Base-by-base conservation (phyloP, 2,329 filamentous ascomycete species). In the Didymella arachidicola region DNA sequence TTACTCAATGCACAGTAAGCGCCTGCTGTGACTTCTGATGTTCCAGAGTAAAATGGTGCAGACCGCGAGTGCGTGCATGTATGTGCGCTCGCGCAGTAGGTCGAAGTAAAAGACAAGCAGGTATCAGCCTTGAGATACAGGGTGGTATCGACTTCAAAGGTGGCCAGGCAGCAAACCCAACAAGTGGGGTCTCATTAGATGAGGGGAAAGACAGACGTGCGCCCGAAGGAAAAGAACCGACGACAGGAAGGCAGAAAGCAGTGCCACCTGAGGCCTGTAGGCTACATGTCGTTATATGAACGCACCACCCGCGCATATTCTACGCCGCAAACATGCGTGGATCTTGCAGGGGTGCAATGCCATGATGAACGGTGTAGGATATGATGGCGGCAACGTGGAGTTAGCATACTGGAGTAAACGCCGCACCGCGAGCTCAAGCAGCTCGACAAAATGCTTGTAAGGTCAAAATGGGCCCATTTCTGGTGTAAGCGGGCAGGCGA, bases 261-360 rank as follows among this genome's bases (percentile, higher is more conserved):
- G 72, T 74, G 62, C 64, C 48, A 73, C 72, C 63, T 65, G 60
- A 63, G 62, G 66, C 65, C 67, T 72, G 72, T 67, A 73, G 69
- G 65, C 64, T 65, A 64, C 67, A 61, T 51, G 62, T 67, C 56
- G 57, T 60, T 74, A 74, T 74, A 74, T 72, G 68, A 70, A 64
- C 51, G 61, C 66, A 70, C 66, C 56, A 64, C 63, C 62, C 61
- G 62, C 54, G 68, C 65, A 62, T 57, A 63, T 45, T 66, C 65
- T 42, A 57, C 66, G 66, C 67, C 67, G 60, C 59, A 60, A 57
- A 58, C 46, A 57, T 67, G 66, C 68, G 54, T 67, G 22, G 19
- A 27, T 43, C 51, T 25, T 43, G 41, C 57, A 55, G 43, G 57
- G 57, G 47, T 52, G 47, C 42, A 42, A 22, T 55, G 47, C 36